These are phyloP conservation scores for Penicillium coprophilum DNA, from an alignment of 495 filamentous ascomycete species.

Conservation along the genomic window DNA sequence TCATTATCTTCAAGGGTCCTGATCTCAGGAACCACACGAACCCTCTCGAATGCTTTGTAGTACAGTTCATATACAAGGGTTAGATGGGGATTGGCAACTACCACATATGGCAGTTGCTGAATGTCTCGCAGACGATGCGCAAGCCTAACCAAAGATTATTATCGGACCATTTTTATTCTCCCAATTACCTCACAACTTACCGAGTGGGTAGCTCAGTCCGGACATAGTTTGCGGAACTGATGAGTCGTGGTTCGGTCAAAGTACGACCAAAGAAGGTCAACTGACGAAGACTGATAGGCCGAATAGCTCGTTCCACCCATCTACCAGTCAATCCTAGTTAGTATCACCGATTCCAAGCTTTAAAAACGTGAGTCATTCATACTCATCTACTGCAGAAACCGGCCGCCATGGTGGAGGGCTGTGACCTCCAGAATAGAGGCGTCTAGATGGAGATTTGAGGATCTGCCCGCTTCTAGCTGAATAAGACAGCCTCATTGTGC, in stretches of 20 bases:
- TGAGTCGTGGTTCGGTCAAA: constrained; percentile 81
- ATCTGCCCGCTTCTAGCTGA: constrained; percentile 34
- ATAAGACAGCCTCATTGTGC: constrained; percentile 40
- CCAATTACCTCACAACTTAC: constrained; percentile 38
- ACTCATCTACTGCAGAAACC: constrained; percentile 85
- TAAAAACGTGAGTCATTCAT: constrained; percentile 32
- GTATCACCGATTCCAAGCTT: constrained; percentile 6
- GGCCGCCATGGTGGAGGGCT: constrained; percentile 71
- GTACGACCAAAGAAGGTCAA: constrained; percentile 93
- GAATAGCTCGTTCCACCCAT: constrained; percentile 82
- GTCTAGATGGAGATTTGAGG: constrained; percentile 24
- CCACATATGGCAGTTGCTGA: constrained; percentile 93
- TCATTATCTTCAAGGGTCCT: constrained; percentile 90
- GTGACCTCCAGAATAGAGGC: constrained; percentile 34
- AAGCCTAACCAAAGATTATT: constrained; percentile 52
- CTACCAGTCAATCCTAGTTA: constrained; percentile 39
- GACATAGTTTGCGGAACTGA: constrained; percentile 96
- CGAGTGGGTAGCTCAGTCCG: constrained; percentile 91
- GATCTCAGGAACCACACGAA: constrained; percentile 80
- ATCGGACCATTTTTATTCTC: constrained; percentile 1
- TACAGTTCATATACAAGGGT: constrained; percentile 96
- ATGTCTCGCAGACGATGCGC: constrained; percentile 96
- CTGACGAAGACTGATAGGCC: constrained; percentile 85
- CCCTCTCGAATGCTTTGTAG: constrained; percentile 88
- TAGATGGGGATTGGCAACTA: constrained; percentile 92